Evolutionary conservation across 352 stramenopile genomes (phyloP).

Genomic region (Globisporangium acanthophoron): DNA sequence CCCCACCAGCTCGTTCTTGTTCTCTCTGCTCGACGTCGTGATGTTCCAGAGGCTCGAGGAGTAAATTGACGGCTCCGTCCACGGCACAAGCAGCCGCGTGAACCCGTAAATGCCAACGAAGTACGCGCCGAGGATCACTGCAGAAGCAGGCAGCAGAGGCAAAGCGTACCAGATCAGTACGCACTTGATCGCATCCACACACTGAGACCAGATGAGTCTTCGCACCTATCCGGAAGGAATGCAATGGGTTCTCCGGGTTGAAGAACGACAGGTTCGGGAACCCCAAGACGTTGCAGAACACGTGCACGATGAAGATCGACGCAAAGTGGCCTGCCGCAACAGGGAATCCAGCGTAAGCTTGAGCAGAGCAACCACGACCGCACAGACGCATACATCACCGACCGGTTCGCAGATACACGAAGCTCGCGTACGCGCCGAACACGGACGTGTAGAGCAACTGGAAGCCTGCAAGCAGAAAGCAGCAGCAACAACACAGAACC

Average conservation of each 20-base stretch:
- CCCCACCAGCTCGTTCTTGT: slow-evolving; percentile 25
- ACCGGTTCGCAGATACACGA: slow-evolving; percentile 90
- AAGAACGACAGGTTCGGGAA: slow-evolving; percentile 89
- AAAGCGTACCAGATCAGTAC: not conserved
- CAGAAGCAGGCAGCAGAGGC: not conserved
- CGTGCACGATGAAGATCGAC: slow-evolving; percentile 87
- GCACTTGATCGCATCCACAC: too few relatives aligned
- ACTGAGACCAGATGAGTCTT: not conserved
- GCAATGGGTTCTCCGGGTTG: slow-evolving; percentile 65
- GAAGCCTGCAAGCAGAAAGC: slow-evolving; percentile 45
- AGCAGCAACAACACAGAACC: not conserved
- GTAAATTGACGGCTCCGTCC: slow-evolving; percentile 79
- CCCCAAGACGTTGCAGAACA: slow-evolving; percentile 96
- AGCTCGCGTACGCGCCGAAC: slow-evolving; percentile 94
- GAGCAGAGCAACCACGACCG: too few relatives aligned
- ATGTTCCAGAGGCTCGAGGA: slow-evolving; percentile 77
- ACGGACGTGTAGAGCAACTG: slow-evolving; percentile 95
- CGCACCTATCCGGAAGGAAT: slow-evolving; percentile 70
- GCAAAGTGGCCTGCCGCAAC: slow-evolving; percentile 66
- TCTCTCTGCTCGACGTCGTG: slow-evolving; percentile 40
- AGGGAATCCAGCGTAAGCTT: not conserved
- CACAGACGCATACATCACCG: slow-evolving; percentile 1
- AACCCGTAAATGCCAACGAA: slow-evolving; percentile 83
- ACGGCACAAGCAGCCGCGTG: slow-evolving; percentile 59
- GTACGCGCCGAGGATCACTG: slow-evolving; percentile 76